Evolutionary conservation across 805 yeast genomes (phyloP).

Genomic region (Candida boidinii): DNA sequence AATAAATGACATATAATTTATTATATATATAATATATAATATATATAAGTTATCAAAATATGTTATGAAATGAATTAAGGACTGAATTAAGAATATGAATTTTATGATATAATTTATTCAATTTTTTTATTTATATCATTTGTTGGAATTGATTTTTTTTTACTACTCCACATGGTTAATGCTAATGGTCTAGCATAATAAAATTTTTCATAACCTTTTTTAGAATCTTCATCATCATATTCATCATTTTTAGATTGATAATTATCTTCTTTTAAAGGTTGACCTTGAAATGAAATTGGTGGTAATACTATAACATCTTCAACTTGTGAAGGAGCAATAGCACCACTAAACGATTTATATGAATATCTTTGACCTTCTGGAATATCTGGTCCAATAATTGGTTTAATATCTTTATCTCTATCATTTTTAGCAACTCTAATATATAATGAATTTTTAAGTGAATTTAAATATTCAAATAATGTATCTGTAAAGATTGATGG

Average conservation of each 20-base stretch:
- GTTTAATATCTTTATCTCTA: slow-evolving; percentile 9
- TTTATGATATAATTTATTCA: too few species aligned
- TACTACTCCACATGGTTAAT: slow-evolving; percentile 16
- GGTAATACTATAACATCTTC: slow-evolving; percentile 22
- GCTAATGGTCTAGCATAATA: slow-evolving; percentile 23
- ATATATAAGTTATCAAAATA: too few species aligned
- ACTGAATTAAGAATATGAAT: too few species aligned
- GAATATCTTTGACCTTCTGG: slow-evolving; percentile 10
- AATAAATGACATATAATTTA: too few species aligned
- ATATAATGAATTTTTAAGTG: slow-evolving; percentile 10
- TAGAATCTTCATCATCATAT: slow-evolving; percentile 21
- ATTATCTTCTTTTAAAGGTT: not conserved
- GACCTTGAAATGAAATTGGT: slow-evolving; percentile 20
- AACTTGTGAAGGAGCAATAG: slow-evolving; percentile 23
- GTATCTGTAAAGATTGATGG: slow-evolving; percentile 23
- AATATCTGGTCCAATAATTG: slow-evolving; percentile 18
- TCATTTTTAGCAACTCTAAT: slow-evolving; percentile 17
- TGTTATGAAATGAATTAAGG: too few species aligned
- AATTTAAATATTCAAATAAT: slow-evolving; percentile 21
- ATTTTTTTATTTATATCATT: too few species aligned
- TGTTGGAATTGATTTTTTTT: not conserved
- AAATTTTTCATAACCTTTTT: slow-evolving; percentile 17
- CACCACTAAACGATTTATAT: slow-evolving; percentile 16
- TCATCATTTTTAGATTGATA: slow-evolving; percentile 7
- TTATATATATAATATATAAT: too few species aligned